phyloP scores from a whole-genome alignment of 2,329 filamentous ascomycete genomes.

The Fusarium begoniae region DNA sequence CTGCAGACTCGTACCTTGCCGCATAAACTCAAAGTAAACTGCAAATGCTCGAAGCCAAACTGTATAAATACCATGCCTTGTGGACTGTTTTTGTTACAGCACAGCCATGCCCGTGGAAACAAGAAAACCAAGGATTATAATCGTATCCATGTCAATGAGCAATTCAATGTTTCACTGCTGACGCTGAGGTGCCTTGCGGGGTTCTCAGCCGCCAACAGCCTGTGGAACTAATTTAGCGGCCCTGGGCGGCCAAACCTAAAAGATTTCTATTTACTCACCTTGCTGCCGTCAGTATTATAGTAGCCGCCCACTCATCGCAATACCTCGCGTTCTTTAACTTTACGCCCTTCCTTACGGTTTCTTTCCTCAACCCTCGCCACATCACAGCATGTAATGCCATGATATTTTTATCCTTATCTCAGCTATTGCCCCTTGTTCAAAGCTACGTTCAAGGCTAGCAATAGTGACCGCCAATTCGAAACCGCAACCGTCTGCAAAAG shows the following conservation, averaged over 20 bases:
- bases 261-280: slow-evolving; percentile 31
- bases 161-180: slow-evolving; percentile 8
- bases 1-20: not conserved
- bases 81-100: not conserved
- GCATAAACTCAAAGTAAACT: not conserved
- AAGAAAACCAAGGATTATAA: not conserved
- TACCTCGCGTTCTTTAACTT: slow-evolving; percentile 30
- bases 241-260: slow-evolving; percentile 29
- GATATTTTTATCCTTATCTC: not conserved
- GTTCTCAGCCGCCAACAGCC: slow-evolving; percentile 21
- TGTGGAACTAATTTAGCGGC: slow-evolving; percentile 27
- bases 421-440: slow-evolving; percentile 34
- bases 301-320: slow-evolving; percentile 32
- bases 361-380: not conserved
- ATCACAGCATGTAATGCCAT: slow-evolving; percentile 31
- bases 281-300: not conserved
- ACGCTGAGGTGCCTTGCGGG: slow-evolving; percentile 13
- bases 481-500: not conserved
- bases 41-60: too few relatives aligned
- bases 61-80: too few relatives aligned
- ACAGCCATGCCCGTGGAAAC: not conserved
- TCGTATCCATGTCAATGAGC: not conserved
- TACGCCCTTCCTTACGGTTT: slow-evolving; percentile 17
- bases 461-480: not conserved
- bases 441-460: slow-evolving; percentile 29